Evolutionary conservation across 2,329 filamentous ascomycete genomes (phyloP).

Genomic region (Neonectria hederae): DNA sequence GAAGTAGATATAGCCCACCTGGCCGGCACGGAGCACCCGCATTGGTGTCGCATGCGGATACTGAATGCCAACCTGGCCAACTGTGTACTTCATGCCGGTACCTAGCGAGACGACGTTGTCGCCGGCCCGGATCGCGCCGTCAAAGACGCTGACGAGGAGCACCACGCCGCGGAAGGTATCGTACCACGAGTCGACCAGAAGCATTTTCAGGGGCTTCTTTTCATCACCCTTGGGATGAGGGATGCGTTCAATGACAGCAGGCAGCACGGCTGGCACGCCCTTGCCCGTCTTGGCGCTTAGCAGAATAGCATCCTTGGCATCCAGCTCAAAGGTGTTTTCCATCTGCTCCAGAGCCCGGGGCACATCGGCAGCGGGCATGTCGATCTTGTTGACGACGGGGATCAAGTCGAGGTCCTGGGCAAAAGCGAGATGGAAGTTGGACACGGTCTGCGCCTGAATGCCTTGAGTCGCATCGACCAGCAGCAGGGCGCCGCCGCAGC

Average conservation of each 20-base stretch:
- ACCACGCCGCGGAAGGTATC: slow-evolving; percentile 95
- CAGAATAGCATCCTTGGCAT: slow-evolving; percentile 72
- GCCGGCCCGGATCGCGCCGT: slow-evolving; percentile 83
- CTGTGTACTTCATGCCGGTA: slow-evolving; percentile 88
- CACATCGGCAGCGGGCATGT: slow-evolving; percentile 90
- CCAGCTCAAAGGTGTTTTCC: slow-evolving; percentile 85
- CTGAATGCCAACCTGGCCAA: slow-evolving; percentile 97
- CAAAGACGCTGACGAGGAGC: slow-evolving; percentile 88
- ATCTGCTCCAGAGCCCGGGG: slow-evolving; percentile 87
- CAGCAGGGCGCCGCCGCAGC: slow-evolving; percentile 90
- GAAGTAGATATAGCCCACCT: slow-evolving; percentile 96
- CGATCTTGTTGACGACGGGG: slow-evolving; percentile 96
- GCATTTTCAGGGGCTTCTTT: slow-evolving; percentile 77
- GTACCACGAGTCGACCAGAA: slow-evolving; percentile 98
- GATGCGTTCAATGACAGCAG: slow-evolving; percentile 84
- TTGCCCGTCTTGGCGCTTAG: slow-evolving; percentile 95
- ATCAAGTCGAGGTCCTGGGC: slow-evolving; percentile 87
- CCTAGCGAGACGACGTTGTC: slow-evolving; percentile 89
- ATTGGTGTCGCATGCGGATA: slow-evolving; percentile 89
- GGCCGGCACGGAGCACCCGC: slow-evolving; percentile 82
- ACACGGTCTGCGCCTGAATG: slow-evolving; percentile 96
- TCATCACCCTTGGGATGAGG: slow-evolving; percentile 81
- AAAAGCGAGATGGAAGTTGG: slow-evolving; percentile 98
- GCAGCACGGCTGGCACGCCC: slow-evolving; percentile 85
- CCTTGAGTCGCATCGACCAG: slow-evolving; percentile 97